Base-by-base conservation (phyloP, 2,329 filamentous ascomycete genomes). In the Bipolaris bicolor region DNA sequence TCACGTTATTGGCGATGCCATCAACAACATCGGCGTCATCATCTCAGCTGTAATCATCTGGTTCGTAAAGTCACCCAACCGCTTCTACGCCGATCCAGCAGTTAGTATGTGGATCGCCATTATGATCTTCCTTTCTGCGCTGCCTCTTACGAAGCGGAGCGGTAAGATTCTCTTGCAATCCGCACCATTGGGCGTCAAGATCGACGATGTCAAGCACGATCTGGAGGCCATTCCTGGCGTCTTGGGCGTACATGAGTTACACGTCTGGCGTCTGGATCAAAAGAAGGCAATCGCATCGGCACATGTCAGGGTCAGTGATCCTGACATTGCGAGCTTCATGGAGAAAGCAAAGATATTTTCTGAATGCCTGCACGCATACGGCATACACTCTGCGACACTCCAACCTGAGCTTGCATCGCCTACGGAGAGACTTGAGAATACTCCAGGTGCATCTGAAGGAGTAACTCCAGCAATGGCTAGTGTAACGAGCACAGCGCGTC, bases 21-120 rank as follows among this genome's bases (percentile, higher is more conserved):
- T 89, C 61, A 92, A 92, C 77, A 93, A 93, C 65, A 73, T 92
- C 10, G 89, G 89, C 9, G 89, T 93, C 57, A 91, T 92, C 47
- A 78, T 88, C 34, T 84, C 89, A 0, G 88, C 88, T 0, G 67
- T 88, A 2, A 80, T 91, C 31, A 89, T 92, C 71, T 91, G 88
- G 89, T 79, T 87, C 55, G 79, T 83, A 0, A 70, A 81, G 29
- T 86, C 83, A 29, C 78, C 83, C 1, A 79, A 74, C 3, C 81
- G 88, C 33, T 90, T 84, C 77, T 92, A 92, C 64, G 88, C 87
- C 5, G 90, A 93, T 68, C 90, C 90, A 0, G 87, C 82, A 3
- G 83, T 88, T 33, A 86, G 88, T 56, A 81, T 90, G 71, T 87
- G 82, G 49, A 93, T 92, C 65, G 83, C 88, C 2, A 58, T 91